Evolutionary conservation across 2,329 filamentous ascomycete species (phyloP).

Genomic region (Fusarium sp.): DNA sequence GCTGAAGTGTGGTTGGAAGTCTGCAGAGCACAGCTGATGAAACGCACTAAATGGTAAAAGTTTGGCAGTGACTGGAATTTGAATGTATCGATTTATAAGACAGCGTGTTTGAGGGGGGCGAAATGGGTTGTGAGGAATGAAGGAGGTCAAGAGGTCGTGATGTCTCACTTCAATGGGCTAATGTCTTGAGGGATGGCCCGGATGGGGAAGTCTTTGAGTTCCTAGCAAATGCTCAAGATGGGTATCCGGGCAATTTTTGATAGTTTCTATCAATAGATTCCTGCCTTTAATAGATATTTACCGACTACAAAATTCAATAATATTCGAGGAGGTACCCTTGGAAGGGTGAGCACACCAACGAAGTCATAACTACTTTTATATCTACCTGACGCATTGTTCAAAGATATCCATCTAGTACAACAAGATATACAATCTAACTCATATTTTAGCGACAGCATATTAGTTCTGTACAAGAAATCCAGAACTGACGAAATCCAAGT

Average conservation of each 20-base stretch:
- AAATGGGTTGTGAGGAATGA: constrained; percentile 32
- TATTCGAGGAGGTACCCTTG: rapidly evolving
- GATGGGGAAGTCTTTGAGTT: neutral
- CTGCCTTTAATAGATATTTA: no score
- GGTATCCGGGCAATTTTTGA: no score
- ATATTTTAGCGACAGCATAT: no score
- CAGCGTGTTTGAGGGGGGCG: constrained; percentile 25
- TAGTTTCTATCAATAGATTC: rapidly evolving
- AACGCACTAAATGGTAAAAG: neutral
- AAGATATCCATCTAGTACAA: no score
- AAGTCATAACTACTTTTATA: no score
- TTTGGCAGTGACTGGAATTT: constrained; percentile 4
- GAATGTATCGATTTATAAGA: neutral
- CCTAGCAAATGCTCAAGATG: no score
- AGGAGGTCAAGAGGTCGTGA: constrained; percentile 13
- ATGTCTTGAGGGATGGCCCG: neutral
- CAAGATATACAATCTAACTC: no score
- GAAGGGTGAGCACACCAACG: no score
- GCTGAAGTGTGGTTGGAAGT: constrained; percentile 12
- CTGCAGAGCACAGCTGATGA: neutral
- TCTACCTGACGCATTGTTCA: no score
- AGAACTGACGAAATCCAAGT: neutral
- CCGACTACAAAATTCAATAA: no score
- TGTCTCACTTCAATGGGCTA: constrained; percentile 31
- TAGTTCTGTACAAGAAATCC: no score